These are phyloP conservation scores for Gnomoniopsis sp. DNA, from an alignment of 2,329 filamentous ascomycete species.

Conservation along the genomic window DNA sequence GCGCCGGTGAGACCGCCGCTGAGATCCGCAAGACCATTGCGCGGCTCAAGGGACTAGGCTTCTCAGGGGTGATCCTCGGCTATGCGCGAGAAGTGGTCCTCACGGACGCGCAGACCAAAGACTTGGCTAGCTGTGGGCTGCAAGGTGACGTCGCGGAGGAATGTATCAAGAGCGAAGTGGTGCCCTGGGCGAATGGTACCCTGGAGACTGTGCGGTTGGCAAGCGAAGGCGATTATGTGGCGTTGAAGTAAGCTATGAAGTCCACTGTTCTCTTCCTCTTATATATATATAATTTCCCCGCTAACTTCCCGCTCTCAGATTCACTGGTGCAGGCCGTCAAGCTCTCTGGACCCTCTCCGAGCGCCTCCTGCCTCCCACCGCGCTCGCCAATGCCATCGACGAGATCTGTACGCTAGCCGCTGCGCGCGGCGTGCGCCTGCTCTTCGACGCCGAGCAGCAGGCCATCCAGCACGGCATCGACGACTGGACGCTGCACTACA, in stretches of 20 bases:
- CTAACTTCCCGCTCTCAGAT: constrained; percentile 34
- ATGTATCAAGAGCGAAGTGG: constrained; percentile 57
- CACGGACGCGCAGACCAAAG: constrained; percentile 47
- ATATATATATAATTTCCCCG: not conserved
- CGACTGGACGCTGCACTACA: constrained; percentile 73
- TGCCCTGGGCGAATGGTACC: constrained; percentile 70
- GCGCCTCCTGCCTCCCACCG: constrained; percentile 58
- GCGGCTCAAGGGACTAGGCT: constrained; percentile 70
- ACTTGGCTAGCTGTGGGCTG: constrained; percentile 38
- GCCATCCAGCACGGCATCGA: constrained; percentile 77
- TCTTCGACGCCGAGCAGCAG: constrained; percentile 85
- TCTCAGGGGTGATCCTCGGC: constrained; percentile 77
- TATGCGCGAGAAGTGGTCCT: constrained; percentile 82
- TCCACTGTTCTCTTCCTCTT: too few species aligned
- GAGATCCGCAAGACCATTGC: constrained; percentile 67
- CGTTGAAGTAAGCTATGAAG: constrained; percentile 49
- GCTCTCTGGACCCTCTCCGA: constrained; percentile 65
- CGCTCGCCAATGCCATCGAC: constrained; percentile 67
- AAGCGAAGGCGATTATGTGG: constrained; percentile 64
- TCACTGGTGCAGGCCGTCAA: constrained; percentile 77
- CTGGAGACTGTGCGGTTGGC: constrained; percentile 72
- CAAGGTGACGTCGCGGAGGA: constrained; percentile 46
- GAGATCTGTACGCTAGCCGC: constrained; percentile 71
- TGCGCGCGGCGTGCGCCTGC: constrained; percentile 65
- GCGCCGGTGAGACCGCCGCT: constrained; percentile 69